Base-by-base conservation (phyloP, 2,329 filamentous ascomycete genomes). In the Bipolaris victoriae region DNA sequence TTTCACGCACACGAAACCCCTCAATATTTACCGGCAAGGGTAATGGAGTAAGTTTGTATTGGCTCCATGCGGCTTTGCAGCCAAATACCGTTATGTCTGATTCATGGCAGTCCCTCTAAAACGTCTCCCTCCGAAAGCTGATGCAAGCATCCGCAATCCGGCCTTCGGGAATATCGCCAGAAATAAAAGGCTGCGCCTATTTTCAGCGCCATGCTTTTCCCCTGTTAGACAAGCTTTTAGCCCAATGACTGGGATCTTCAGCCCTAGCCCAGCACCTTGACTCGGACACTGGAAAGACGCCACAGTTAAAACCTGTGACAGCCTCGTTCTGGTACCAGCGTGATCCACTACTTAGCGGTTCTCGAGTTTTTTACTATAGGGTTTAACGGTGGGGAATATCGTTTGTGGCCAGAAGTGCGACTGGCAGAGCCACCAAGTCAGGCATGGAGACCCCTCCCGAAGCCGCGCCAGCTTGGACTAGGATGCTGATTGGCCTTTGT, bases 1-100 rank as follows among this genome's bases (percentile, higher is more conserved):
- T 13, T 31, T 13, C 10, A 31, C 10, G 29, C 10, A 31, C 29
- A 31, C 10, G 29, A 11, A 13, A 11, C 29, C 10, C 10, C 29
- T 31, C 29, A 13, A 31, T 31, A 13, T 31, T 31, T 31, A 4
- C 29, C 1, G 31, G 26, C 22, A 46, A 44, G 46, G 37, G 40
- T 10, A 13, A 43, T 51, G 49, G 46, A 35, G 58, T 49, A 47
- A 48, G 49, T 41, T 60, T 55, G 57, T 62, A 54, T 62, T 39
- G 45, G 46, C 40, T 61, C 57, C 39, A 35, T 55, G 43, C 31
- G 24, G 46, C 35, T 40, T 52, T 52, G 51, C 50, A 53, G 40
- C 51, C 47, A 49, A 33, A 43, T 41, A 39, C 51, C 46, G 35
- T 39, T 35, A 45, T n/a, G 45, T 26, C 39, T 50, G 49, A 55